Conservation (phyloP, 169 alveolate species). For the Pseudocohnilembus persalinus region DNA sequence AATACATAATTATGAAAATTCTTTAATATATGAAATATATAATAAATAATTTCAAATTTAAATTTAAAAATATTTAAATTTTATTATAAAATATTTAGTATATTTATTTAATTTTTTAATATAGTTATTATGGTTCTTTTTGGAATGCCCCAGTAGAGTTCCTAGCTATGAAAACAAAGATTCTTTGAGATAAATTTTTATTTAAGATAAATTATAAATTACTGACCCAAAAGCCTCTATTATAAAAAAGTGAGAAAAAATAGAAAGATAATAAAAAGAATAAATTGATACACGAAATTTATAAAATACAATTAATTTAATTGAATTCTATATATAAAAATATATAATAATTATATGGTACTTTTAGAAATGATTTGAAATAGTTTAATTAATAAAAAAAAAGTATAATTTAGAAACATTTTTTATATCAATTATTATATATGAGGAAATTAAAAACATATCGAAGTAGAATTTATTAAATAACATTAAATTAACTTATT, state of each 20-base stretch:
- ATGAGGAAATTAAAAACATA: no score
- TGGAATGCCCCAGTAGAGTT: conserved; percentile 47
- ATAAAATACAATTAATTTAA: no score
- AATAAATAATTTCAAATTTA: not conserved
- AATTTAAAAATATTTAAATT: not conserved
- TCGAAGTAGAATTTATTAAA: no score
- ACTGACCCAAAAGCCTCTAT: not conserved
- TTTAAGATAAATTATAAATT: conserved; percentile 24
- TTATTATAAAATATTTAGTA: not conserved
- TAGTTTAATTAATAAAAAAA: no score
- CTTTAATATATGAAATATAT: not conserved
- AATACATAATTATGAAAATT: no score
- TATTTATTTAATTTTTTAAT: not conserved
- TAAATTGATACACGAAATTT: not conserved
- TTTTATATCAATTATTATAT: no score
- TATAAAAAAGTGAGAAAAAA: not conserved
- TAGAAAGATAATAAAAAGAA: no score
- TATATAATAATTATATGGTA: no score
- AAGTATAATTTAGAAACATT: no score
- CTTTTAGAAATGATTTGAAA: no score
- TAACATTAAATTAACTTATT: no score
- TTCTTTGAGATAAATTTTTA: conserved; percentile 34
- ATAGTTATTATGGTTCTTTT: conserved; percentile 47
- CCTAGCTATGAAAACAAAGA: conserved; percentile 36
- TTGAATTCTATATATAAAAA: no score